phyloP scores from a whole-genome alignment of 2,329 filamentous ascomycete species.

The Pestalotiopsis sp. region DNA sequence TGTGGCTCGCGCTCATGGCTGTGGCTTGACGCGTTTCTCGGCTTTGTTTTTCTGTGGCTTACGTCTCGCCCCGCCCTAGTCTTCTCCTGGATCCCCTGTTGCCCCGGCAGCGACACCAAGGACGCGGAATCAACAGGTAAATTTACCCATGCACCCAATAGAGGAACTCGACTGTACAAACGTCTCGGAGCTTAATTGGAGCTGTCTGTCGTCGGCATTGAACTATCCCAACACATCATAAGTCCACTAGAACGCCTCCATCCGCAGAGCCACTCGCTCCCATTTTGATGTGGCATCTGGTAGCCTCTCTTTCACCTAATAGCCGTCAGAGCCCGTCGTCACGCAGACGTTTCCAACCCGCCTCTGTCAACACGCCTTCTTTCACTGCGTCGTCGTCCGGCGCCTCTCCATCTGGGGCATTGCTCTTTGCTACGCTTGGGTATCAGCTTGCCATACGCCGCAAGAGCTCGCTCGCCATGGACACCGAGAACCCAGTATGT shows the following conservation, averaged over 20 bases:
- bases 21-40: neutral
- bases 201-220: neutral
- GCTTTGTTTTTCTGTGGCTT: neutral
- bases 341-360: neutral
- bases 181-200: neutral
- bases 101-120: neutral
- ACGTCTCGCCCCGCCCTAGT: neutral
- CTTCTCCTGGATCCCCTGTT: neutral
- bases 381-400: constrained; percentile 19
- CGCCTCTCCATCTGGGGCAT: constrained; percentile 34
- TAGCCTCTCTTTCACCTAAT: neutral
- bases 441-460: constrained; percentile 28
- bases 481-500: constrained; percentile 24
- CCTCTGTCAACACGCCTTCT: constrained; percentile 16
- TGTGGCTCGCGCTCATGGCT: neutral
- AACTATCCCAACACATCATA: constrained; percentile 9
- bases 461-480: constrained; percentile 38
- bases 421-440: constrained; percentile 39
- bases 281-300: neutral
- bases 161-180: neutral
- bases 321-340: neutral
- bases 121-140: neutral
- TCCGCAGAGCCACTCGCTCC: neutral
- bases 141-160: neutral
- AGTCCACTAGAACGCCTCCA: constrained; percentile 4